Conservation (phyloP, 768 basidiomycete genomes). For the Dendrothele bispora region DNA sequence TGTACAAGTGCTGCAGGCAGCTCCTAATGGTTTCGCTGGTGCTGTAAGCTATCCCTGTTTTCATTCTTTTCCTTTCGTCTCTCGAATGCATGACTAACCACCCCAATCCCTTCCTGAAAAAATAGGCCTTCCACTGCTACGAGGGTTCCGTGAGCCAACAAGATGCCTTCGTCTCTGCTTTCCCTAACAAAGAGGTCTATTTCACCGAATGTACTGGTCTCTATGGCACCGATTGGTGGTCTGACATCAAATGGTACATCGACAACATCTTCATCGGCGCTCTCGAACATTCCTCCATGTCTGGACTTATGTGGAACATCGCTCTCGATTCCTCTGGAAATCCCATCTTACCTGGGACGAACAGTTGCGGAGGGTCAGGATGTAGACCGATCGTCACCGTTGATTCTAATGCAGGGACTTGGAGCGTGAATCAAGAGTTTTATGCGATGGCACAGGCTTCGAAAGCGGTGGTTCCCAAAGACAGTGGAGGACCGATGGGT, state of each 20-base stretch:
- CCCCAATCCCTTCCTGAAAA: no score
- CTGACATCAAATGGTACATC: conserved; percentile 80
- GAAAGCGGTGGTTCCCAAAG: conserved; percentile 71
- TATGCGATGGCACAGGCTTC: conserved; percentile 76
- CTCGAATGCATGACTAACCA: no score
- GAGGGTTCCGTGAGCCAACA: conserved; percentile 53
- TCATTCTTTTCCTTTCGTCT: no score
- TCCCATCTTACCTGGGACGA: not conserved
- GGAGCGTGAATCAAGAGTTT: no score
- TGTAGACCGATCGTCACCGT: not conserved
- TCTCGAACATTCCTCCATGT: conserved; percentile 26
- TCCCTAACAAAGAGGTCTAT: conserved; percentile 52
- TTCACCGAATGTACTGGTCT: conserved; percentile 61
- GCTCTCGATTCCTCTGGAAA: conserved; percentile 55
- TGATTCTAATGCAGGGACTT: not conserved
- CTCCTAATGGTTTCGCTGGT: conserved; percentile 55
- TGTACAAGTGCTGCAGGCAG: conserved; percentile 60
- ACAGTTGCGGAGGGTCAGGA: conserved; percentile 59
- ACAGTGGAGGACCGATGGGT: conserved; percentile 65
- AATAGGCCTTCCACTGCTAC: conserved; percentile 76
- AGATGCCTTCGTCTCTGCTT: conserved; percentile 53
- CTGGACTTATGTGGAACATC: conserved; percentile 75
- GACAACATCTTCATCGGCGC: conserved; percentile 43
- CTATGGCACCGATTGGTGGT: conserved; percentile 75
- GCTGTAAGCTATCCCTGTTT: conserved; percentile 59